Percentiles rank a stretch among this genome's conserved stretches.
Evolutionary conservation across 345 rosid genomes (phyloP).

Genomic region (Eucalyptus pauciflora): DNA sequence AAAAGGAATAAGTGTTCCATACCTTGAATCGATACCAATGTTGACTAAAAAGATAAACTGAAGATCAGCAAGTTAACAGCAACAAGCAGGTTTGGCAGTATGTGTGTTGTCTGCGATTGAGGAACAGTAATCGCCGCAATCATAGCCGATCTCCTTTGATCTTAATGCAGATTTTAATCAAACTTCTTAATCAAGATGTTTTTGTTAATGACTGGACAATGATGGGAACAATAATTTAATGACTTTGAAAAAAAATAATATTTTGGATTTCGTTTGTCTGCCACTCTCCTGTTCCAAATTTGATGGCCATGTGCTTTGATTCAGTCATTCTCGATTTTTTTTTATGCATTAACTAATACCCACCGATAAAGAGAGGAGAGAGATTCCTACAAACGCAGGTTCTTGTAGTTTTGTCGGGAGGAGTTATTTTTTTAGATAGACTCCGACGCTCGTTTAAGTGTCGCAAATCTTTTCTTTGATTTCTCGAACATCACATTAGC

Average conservation of each 20-base stretch:
- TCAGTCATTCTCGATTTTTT: background rate
- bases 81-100: background rate
- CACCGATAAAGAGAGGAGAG: background rate
- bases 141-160: constrained; percentile 60
- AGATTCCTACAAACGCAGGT: background rate
- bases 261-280: background rate
- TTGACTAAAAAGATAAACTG: background rate
- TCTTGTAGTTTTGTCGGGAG: background rate
- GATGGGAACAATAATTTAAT: background rate
- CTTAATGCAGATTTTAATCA: constrained; percentile 41
- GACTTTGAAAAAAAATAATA: background rate
- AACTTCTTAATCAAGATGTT: constrained; percentile 3
- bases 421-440: background rate
- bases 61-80: background rate
- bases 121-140: constrained; percentile 51
- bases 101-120: constrained; percentile 43
- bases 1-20: background rate
- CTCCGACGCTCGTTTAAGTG: background rate
- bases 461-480: background rate
- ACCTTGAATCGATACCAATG: background rate
- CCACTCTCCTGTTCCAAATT: background rate
- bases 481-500: background rate
- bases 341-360: background rate
- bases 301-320: background rate
- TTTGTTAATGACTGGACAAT: background rate